Conservation (phyloP, 768 basidiomycete species). For the Termitomyces eurrhizus region DNA sequence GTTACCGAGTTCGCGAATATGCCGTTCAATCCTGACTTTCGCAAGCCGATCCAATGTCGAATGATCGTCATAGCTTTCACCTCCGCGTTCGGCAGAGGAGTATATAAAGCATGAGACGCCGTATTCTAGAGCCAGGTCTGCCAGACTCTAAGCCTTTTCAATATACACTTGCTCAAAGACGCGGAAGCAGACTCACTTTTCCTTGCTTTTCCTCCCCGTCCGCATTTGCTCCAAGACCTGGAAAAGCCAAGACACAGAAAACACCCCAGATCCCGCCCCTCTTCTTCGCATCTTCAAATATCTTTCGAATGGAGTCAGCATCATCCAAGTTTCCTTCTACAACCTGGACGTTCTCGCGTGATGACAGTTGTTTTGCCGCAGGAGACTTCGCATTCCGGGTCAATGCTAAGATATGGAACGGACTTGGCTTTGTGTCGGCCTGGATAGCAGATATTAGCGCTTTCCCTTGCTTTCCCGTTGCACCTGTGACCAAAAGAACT, state of each 20-base stretch:
- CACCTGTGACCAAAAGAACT: conserved; percentile 30
- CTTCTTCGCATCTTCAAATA: conserved; percentile 31
- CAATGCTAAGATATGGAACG: conserved; percentile 32
- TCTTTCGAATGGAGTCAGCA: conserved; percentile 21
- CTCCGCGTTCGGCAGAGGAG: conserved; percentile 35
- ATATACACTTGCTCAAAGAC: not conserved
- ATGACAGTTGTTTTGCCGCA: conserved; percentile 20
- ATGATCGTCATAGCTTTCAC: conserved; percentile 29
- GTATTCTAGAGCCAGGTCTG: conserved; percentile 33
- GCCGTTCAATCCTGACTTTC: conserved; percentile 34
- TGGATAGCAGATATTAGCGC: conserved; percentile 25
- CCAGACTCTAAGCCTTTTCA: conserved; percentile 23
- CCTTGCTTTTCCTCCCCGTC: conserved; percentile 37
- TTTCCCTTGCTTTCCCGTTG: conserved; percentile 34
- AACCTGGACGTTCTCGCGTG: conserved; percentile 24
- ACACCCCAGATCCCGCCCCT: conserved; percentile 34
- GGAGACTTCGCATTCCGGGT: conserved; percentile 30
- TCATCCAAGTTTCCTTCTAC: conserved; percentile 33
- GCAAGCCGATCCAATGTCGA: conserved; percentile 23
- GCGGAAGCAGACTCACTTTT: conserved; percentile 23
- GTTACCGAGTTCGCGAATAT: conserved; percentile 26
- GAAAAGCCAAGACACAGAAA: conserved; percentile 34
- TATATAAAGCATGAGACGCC: conserved; percentile 30
- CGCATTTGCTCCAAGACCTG: conserved; percentile 36
- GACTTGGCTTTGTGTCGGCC: conserved; percentile 3